These are phyloP conservation scores for Fusarium longipes DNA, from an alignment of 2,329 filamentous ascomycete species.

Conservation along the genomic window DNA sequence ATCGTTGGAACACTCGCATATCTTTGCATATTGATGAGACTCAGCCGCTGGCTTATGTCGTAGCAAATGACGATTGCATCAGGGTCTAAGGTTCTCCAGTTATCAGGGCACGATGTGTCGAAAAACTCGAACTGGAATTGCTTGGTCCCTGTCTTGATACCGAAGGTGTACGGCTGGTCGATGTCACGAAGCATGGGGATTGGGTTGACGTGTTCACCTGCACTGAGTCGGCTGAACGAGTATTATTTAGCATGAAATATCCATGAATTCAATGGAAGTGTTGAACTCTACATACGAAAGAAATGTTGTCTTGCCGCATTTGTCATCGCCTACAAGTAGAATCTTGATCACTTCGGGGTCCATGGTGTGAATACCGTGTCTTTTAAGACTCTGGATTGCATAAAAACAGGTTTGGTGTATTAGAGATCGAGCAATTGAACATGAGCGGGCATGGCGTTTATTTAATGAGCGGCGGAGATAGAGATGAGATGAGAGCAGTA, in stretches of 20 bases:
- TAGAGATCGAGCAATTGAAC: background rate
- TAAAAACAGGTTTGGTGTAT: background rate
- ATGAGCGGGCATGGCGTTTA: constrained; percentile 18
- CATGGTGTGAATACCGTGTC: constrained; percentile 49
- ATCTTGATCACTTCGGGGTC: constrained; percentile 63
- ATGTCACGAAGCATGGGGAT: constrained; percentile 66
- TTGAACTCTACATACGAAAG: constrained; percentile 62
- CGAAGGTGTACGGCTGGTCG: constrained; percentile 71
- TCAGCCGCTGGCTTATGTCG: constrained; percentile 69
- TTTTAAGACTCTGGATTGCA: background rate
- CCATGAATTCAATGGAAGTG: constrained; percentile 14
- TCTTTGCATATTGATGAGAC: constrained; percentile 68
- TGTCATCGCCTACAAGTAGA: constrained; percentile 68
- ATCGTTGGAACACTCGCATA: constrained; percentile 57
- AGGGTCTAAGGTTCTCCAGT: constrained; percentile 68
- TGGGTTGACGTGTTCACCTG: constrained; percentile 54
- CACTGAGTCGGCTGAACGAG: constrained; percentile 62
- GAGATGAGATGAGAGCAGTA: constrained; percentile 42
- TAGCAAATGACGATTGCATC: constrained; percentile 71
- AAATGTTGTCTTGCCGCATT: constrained; percentile 71
- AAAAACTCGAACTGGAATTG: constrained; percentile 67
- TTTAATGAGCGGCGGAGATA: constrained; percentile 26
- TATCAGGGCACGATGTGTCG: constrained; percentile 68
- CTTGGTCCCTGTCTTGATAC: constrained; percentile 56
- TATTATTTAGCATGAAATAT: constrained; percentile 17